phyloP scores from a whole-genome alignment of 352 stramenopile genomes.

The Phytopythium aichiense region DNA sequence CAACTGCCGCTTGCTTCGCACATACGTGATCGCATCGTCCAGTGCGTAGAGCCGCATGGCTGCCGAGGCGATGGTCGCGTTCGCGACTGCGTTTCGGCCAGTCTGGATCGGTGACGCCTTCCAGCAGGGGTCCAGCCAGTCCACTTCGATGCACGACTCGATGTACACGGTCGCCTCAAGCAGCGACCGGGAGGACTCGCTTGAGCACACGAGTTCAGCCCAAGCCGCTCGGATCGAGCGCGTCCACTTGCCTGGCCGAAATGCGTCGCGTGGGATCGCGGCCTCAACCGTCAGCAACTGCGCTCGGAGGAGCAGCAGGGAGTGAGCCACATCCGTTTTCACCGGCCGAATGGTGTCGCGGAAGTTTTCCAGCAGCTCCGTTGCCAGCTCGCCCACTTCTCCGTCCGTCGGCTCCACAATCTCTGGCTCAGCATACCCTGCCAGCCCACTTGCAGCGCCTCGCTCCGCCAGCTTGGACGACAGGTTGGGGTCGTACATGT shows the following conservation, averaged over 20 bases:
- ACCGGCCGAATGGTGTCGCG: slow-evolving; percentile 39
- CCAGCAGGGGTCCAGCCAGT: slow-evolving; percentile 76
- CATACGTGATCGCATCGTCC: slow-evolving; percentile 73
- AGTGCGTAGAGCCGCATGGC: slow-evolving; percentile 74
- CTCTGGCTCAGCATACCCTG: slow-evolving; percentile 17
- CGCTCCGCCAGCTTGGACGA: slow-evolving; percentile 23
- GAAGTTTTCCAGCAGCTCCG: slow-evolving; percentile 64
- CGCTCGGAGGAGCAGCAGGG: slow-evolving; percentile 50
- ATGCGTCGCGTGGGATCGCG: slow-evolving; percentile 74
- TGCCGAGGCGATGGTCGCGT: slow-evolving; percentile 62
- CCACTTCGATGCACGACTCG: slow-evolving; percentile 67
- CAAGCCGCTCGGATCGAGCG: slow-evolving; percentile 60
- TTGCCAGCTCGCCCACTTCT: slow-evolving; percentile 65
- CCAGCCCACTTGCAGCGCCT: slow-evolving; percentile 10
- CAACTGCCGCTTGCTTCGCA: slow-evolving; percentile 50
- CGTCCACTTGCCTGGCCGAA: slow-evolving; percentile 68
- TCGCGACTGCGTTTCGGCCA: slow-evolving; percentile 49
- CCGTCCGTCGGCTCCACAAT: slow-evolving; percentile 53
- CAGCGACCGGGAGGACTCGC: slow-evolving; percentile 37
- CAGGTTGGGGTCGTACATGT: slow-evolving; percentile 75
- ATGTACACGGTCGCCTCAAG: slow-evolving; percentile 71
- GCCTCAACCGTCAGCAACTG: slow-evolving; percentile 72
- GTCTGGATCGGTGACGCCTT: slow-evolving; percentile 65
- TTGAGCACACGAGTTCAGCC: slow-evolving; percentile 70
- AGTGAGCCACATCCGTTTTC: slow-evolving; percentile 31